Base-by-base conservation (phyloP, 2,329 filamentous ascomycete species). In the Aurifilum marmelostoma region DNA sequence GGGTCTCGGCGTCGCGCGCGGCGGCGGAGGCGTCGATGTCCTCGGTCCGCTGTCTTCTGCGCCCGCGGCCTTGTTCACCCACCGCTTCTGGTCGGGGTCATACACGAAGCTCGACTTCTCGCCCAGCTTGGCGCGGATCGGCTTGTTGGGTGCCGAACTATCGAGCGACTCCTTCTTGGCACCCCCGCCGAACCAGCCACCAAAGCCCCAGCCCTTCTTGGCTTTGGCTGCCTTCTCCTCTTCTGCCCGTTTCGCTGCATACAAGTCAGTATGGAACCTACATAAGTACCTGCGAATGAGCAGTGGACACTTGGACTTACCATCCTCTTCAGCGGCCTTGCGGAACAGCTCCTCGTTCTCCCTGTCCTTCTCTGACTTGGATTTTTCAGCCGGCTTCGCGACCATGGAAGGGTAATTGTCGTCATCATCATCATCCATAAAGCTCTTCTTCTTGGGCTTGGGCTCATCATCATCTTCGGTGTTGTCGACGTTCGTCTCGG, bases 21-120 rank as follows among this genome's bases (percentile, higher is more conserved):
- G 94, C 5, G 94, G 94, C 1, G 96, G 94, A 1, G 95, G 92
- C 0, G 94, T 89, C 1, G 89, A 89, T 61, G 86, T 83, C 72
- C 88, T 86, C 3, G 87, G 82, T 34, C 85, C 82, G 11, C 82
- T 81, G 58, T 87, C 87, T 67, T 91, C 90, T 9, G 88, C 86
- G 16, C 90, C 90, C 14, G 89, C 88, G 78, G 97, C 97, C 84
- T 97, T 97, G 83, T 99, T 98, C 78, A 99, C 86, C 97, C 97
- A 99, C 78, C 96, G 94, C 83, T 97, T 97, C 65, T 97, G 87
- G n/a, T 97, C 92, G 2, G 94, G 92, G 76, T 99, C 96, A 76
- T 96, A 99, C 73, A 95, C 91, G 79, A 99, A 97, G 60, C 90
- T 93, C 79, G 89, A 97, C 76, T 96, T 89, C 79, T 99, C 97